These are phyloP conservation scores for Mayamaea pseudoterrestris DNA, from an alignment of 108 stramenopile genomes.

Conservation along the genomic window DNA sequence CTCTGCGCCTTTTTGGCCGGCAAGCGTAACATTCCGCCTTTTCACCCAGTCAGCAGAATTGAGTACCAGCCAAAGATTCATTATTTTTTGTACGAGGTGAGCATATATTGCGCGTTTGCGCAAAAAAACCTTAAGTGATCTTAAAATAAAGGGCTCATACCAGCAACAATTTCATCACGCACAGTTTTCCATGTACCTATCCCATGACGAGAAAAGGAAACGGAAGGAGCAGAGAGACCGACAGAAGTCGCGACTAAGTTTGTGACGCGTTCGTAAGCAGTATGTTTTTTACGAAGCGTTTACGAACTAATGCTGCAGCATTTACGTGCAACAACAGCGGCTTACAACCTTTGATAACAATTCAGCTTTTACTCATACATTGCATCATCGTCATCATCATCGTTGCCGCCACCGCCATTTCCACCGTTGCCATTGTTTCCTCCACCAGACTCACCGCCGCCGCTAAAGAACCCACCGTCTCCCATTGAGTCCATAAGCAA, in stretches of 20 bases:
- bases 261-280: too few species aligned
- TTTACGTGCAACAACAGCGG: too few species aligned
- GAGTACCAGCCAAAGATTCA: constrained; percentile 42
- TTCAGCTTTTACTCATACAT: constrained; percentile 70
- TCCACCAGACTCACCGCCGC: constrained; percentile 30
- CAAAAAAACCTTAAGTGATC: constrained; percentile 6
- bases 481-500: constrained; percentile 84
- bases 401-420: constrained; percentile 26
- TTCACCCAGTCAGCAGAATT: constrained; percentile 40
- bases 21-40: constrained; percentile 45
- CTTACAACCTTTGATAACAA: too few species aligned
- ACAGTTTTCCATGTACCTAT: constrained; percentile 3
- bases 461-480: constrained; percentile 35
- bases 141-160: constrained; percentile 4
- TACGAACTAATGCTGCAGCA: too few species aligned
- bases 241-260: neutral
- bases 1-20: constrained; percentile 48
- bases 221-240: constrained; percentile 1
- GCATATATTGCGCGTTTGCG: constrained; percentile 23
- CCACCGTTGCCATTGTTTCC: constrained; percentile 19
- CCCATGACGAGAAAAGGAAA: constrained; percentile 6
- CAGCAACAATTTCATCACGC: neutral
- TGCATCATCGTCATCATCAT: constrained; percentile 57
- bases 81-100: constrained; percentile 51
- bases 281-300: too few species aligned